Conservation (phyloP, 495 filamentous ascomycete genomes). For the Parathielavia hyrcaniae region DNA sequence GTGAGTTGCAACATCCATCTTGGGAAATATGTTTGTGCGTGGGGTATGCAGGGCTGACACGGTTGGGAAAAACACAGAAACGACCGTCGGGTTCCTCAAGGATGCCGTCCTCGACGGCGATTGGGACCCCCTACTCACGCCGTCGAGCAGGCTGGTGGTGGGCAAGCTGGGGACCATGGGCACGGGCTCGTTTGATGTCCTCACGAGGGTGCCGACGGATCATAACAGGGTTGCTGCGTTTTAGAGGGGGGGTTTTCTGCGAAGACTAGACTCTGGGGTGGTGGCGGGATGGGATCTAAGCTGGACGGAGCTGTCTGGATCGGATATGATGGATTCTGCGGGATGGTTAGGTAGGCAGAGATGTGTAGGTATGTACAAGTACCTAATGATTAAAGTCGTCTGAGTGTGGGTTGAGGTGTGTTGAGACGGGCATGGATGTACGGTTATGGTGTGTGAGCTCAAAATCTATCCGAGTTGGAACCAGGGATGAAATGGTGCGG, state of each 20-base stretch:
- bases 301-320: neutral
- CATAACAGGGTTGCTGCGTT: slow-evolving; percentile 20
- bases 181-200: slow-evolving; percentile 86
- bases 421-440: neutral
- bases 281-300: neutral
- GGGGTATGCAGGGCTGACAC: slow-evolving; percentile 6
- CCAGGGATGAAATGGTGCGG: no score
- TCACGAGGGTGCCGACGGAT: slow-evolving; percentile 46
- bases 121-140: slow-evolving; percentile 78
- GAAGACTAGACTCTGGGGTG: neutral
- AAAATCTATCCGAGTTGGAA: neutral
- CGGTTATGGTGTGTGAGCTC: neutral
- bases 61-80: slow-evolving; percentile 45
- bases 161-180: slow-evolving; percentile 76
- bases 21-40: neutral
- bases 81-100: slow-evolving; percentile 84
- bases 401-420: neutral
- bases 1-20: slow-evolving; percentile 17
- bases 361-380: no score
- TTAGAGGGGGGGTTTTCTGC: neutral
- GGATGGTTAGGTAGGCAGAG: no score
- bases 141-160: slow-evolving; percentile 81
- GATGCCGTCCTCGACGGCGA: slow-evolving; percentile 87
- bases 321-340: neutral
- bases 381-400: neutral